A percentile compares a stretch with the other conserved stretches of the same genome.
Evolutionary conservation across 441 rosid species (phyloP).

Genomic region (Gossypium lobatum): DNA sequence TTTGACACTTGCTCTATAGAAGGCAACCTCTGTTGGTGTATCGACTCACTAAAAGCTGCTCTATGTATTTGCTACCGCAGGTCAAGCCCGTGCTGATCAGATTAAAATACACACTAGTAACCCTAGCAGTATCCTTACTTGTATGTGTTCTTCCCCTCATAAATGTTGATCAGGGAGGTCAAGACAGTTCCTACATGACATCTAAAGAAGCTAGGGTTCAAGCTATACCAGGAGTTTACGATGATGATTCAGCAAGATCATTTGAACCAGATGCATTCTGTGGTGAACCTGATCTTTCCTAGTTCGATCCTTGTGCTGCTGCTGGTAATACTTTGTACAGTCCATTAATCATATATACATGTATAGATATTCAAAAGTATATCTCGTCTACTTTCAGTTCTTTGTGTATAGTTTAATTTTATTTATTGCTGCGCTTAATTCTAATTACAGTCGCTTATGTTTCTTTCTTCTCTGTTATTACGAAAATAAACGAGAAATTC

Average conservation of each 20-base stretch:
- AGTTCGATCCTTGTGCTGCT: neutral
- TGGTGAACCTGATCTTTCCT: slow-evolving; percentile 52
- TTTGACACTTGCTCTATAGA: neutral
- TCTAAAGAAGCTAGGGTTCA: slow-evolving; percentile 27
- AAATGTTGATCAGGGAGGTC: slow-evolving; percentile 37
- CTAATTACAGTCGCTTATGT: neutral
- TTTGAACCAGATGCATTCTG: slow-evolving; percentile 91
- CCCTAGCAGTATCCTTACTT: slow-evolving; percentile 56
- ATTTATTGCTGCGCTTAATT: neutral
- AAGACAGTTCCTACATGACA: slow-evolving; percentile 27
- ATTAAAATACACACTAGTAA: slow-evolving; percentile 63
- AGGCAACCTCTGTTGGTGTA: neutral
- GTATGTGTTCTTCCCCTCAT: slow-evolving; percentile 46
- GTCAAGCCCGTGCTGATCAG: slow-evolving; percentile 79
- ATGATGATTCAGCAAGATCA: slow-evolving; percentile 71
- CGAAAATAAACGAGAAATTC: neutral
- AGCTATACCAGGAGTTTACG: slow-evolving; percentile 74
- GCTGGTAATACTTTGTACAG: slow-evolving; percentile 6
- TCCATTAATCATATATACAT: neutral
- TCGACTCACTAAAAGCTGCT: neutral
- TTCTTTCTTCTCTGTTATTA: neutral
- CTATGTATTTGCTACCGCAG: slow-evolving; percentile 27
- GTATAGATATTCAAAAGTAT: neutral
- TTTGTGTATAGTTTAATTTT: neutral
- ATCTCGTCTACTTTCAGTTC: neutral